These are phyloP conservation scores for Ceratocystiopsis brevicomis DNA, from an alignment of 2,329 filamentous ascomycete species.

Conservation along the genomic window DNA sequence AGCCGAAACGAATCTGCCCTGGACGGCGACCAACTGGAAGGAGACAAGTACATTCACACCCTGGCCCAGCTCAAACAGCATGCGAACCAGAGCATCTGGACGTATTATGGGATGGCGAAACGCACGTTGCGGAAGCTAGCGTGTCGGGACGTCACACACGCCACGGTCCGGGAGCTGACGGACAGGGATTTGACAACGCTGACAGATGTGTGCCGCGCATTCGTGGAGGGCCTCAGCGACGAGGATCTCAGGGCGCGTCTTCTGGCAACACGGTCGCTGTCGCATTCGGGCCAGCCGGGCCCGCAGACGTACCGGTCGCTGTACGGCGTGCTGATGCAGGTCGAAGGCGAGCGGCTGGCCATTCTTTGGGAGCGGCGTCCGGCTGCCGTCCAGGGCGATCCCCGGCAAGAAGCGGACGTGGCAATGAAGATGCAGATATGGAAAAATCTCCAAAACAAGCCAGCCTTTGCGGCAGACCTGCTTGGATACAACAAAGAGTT, in stretches of 20 bases:
- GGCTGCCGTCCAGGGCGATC: conserved; percentile 16
- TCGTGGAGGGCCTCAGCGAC: conserved; percentile 34
- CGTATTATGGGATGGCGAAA: conserved; percentile 31
- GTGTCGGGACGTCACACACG: conserved; percentile 30
- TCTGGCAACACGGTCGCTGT: conserved; percentile 26
- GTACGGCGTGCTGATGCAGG: conserved; percentile 31
- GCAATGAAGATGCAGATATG: conserved; percentile 24
- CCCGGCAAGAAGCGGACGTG: conserved; percentile 18
- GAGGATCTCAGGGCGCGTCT: conserved; percentile 25
- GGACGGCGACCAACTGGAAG: conserved; percentile 3
- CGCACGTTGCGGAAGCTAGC: conserved; percentile 28
- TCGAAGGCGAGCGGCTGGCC: conserved; percentile 36
- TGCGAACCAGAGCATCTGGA: conserved; percentile 21
- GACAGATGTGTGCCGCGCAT: conserved; percentile 32
- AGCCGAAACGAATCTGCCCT: conserved; percentile 2
- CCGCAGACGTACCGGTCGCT: conserved; percentile 26
- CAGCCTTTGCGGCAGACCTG: conserved; percentile 25
- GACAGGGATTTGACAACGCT: conserved; percentile 28
- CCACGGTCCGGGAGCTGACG: conserved; percentile 25
- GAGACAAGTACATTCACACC: conserved; percentile 4
- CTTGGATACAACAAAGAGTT: conserved; percentile 34
- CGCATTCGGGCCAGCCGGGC: conserved; percentile 14
- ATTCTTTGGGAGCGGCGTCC: conserved; percentile 24
- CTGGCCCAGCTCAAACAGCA: conserved; percentile 21
- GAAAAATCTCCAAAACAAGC: conserved; percentile 23